Evolutionary conservation across 352 stramenopile species (phyloP).

Genomic region (Phytopythium montanum): DNA sequence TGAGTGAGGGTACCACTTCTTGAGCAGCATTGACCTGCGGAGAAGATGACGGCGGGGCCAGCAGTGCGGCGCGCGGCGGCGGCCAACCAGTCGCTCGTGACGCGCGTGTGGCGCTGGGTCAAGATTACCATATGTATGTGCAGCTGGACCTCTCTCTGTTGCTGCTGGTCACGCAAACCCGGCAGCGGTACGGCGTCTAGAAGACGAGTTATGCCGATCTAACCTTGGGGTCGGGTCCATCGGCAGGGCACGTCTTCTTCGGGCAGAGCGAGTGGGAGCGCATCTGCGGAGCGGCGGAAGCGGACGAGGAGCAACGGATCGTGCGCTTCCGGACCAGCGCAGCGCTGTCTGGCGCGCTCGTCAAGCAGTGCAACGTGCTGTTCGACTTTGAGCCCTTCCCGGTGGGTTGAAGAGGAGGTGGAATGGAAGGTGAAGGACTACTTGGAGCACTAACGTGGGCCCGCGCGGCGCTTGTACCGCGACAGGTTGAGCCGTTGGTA

Average conservation of each 20-base stretch:
- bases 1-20: no score
- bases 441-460: neutral
- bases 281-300: constrained; percentile 41
- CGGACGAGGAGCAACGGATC: constrained; percentile 60
- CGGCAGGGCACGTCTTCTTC: constrained; percentile 52
- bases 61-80: constrained; percentile 56
- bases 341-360: constrained; percentile 54
- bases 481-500: constrained; percentile 49
- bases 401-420: constrained; percentile 16
- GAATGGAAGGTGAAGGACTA: neutral
- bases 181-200: neutral
- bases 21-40: neutral
- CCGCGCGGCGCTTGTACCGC: neutral
- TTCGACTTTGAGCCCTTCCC: constrained; percentile 76
- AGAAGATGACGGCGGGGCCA: constrained; percentile 45
- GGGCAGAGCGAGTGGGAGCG: constrained; percentile 72
- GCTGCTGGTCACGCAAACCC: neutral
- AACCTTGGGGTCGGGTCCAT: neutral
- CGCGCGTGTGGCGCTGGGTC: constrained; percentile 67
- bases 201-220: neutral
- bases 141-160: neutral
- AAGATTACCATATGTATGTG: constrained; percentile 51
- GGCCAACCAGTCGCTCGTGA: constrained; percentile 47
- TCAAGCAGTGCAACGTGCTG: constrained; percentile 70
- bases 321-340: constrained; percentile 73